Percentiles rank a stretch among this genome's conserved stretches.
These are phyloP conservation scores for Leccinum griseonigrum DNA, from an alignment of 1,284 basidiomycete species.

Conservation along the genomic window DNA sequence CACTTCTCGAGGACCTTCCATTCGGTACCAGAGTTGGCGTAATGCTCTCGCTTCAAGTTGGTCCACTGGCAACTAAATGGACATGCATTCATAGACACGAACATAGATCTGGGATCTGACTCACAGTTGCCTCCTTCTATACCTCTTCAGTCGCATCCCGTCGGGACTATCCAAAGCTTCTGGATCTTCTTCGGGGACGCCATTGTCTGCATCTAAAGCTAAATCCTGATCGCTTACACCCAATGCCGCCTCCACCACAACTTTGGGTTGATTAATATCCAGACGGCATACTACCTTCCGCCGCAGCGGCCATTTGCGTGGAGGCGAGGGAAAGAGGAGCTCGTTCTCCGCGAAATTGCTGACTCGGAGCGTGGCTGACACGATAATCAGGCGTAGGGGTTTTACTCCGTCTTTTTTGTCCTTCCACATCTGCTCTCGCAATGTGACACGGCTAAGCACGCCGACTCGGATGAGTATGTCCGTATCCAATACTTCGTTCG, in stretches of 20 bases:
- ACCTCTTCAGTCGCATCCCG: slow-evolving; percentile 52
- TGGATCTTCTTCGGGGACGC: slow-evolving; percentile 45
- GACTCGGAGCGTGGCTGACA: slow-evolving; percentile 97
- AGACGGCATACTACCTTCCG: slow-evolving; percentile 21
- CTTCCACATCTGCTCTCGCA: slow-evolving; percentile 88
- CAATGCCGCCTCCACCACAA: slow-evolving; percentile 72
- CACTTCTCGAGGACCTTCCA: too few relatives aligned
- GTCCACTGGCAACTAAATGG: slow-evolving; percentile 40
- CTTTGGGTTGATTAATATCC: slow-evolving; percentile 30
- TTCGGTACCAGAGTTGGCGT: too few relatives aligned
- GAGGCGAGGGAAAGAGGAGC: slow-evolving; percentile 77
- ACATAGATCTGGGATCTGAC: slow-evolving; percentile 19
- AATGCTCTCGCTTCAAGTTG: too few relatives aligned
- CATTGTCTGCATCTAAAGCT: slow-evolving; percentile 59
- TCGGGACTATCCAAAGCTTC: slow-evolving; percentile 52
- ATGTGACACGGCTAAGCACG: slow-evolving; percentile 87
- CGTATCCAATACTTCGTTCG: slow-evolving; percentile 95
- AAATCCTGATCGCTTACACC: slow-evolving; percentile 46
- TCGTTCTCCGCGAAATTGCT: slow-evolving; percentile 91
- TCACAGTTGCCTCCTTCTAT: slow-evolving; percentile 59
- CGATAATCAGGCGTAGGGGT: slow-evolving; percentile 93
- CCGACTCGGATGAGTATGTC: slow-evolving; percentile 86
- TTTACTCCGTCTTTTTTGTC: slow-evolving; percentile 52
- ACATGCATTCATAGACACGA: slow-evolving; percentile 1
- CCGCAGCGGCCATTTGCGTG: slow-evolving; percentile 35